Percentiles rank a stretch among this genome's conserved stretches.
These are phyloP conservation scores for Wallacemonas collosoma DNA, from an alignment of 208 protist species.

Conservation along the genomic window DNA sequence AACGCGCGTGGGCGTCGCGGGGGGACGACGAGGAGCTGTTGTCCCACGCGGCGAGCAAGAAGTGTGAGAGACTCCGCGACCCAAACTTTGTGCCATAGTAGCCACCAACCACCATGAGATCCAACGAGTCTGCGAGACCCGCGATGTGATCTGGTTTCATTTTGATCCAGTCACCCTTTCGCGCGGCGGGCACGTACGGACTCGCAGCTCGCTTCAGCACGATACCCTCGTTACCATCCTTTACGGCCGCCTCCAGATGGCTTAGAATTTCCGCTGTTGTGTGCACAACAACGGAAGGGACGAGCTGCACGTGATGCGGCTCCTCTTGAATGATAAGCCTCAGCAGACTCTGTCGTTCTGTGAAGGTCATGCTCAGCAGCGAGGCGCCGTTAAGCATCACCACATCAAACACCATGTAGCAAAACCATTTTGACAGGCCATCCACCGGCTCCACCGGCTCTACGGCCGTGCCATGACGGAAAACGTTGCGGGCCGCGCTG, in stretches of 20 bases:
- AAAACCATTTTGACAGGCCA: slow-evolving; percentile 36
- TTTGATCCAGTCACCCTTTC: slow-evolving; percentile 65
- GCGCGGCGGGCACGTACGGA: slow-evolving; percentile 48
- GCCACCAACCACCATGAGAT: slow-evolving; percentile 51
- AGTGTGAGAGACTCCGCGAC: slow-evolving; percentile 39
- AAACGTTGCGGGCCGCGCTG: not conserved
- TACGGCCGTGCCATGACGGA: slow-evolving; percentile 8
- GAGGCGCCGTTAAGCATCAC: slow-evolving; percentile 47
- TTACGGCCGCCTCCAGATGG: slow-evolving; percentile 33
- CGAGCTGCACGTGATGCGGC: slow-evolving; percentile 36
- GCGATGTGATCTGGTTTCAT: slow-evolving; percentile 64
- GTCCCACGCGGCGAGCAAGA: slow-evolving; percentile 43
- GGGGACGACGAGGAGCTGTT: slow-evolving; percentile 10
- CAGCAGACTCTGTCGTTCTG: slow-evolving; percentile 23
- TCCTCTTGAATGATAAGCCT: slow-evolving; percentile 20
- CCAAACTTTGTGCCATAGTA: slow-evolving; percentile 72
- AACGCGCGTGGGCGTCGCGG: slow-evolving; percentile 14
- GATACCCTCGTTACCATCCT: slow-evolving; percentile 42
- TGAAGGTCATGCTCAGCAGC: slow-evolving; percentile 29
- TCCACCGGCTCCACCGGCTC: slow-evolving; percentile 4
- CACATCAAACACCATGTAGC: slow-evolving; percentile 60
- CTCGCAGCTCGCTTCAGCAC: slow-evolving; percentile 43
- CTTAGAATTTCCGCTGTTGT: slow-evolving; percentile 33
- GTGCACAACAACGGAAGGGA: slow-evolving; percentile 22
- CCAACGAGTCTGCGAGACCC: slow-evolving; percentile 45